Conservation (phyloP, 305 asterid species). For the Ilex paraguariensis region DNA sequence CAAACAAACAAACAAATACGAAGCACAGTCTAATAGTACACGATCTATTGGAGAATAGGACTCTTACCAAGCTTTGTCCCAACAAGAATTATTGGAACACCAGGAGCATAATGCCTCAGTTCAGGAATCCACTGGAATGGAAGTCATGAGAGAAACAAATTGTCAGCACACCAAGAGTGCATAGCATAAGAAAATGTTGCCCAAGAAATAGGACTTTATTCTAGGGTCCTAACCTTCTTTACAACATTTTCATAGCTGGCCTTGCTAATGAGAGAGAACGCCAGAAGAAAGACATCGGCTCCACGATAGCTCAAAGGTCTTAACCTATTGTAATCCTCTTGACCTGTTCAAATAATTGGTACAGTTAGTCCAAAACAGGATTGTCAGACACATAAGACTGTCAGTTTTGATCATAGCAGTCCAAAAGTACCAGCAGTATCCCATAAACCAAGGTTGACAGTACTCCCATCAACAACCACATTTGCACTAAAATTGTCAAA, state of each 20-base stretch:
- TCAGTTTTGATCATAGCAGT: too few relatives aligned
- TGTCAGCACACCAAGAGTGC: too few relatives aligned
- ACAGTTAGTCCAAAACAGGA: conserved; percentile 4
- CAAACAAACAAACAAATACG: not conserved
- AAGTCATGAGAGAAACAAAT: not conserved
- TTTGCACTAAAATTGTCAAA: conserved; percentile 68
- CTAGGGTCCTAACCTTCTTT: conserved; percentile 38
- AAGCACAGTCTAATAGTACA: not conserved
- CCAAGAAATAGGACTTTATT: not conserved
- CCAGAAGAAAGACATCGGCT: conserved; percentile 62
- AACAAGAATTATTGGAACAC: conserved; percentile 60
- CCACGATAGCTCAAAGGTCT: conserved; percentile 63
- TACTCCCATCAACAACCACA: conserved; percentile 61
- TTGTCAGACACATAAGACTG: too few relatives aligned
- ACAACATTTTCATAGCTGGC: conserved; percentile 63
- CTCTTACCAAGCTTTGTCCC: conserved; percentile 62
- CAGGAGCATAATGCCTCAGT: conserved; percentile 62
- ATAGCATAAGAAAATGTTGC: too few relatives aligned
- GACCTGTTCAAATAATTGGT: conserved; percentile 29
- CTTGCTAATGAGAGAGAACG: conserved; percentile 59
- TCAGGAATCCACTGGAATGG: conserved; percentile 54
- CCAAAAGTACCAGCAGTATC: conserved; percentile 54
- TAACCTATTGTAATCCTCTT: conserved; percentile 59
- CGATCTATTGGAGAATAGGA: not conserved
- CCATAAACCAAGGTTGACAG: conserved; percentile 68